These are phyloP conservation scores for Apiotrichum siamense DNA, from an alignment of 1,284 basidiomycete genomes.

Conservation along the genomic window DNA sequence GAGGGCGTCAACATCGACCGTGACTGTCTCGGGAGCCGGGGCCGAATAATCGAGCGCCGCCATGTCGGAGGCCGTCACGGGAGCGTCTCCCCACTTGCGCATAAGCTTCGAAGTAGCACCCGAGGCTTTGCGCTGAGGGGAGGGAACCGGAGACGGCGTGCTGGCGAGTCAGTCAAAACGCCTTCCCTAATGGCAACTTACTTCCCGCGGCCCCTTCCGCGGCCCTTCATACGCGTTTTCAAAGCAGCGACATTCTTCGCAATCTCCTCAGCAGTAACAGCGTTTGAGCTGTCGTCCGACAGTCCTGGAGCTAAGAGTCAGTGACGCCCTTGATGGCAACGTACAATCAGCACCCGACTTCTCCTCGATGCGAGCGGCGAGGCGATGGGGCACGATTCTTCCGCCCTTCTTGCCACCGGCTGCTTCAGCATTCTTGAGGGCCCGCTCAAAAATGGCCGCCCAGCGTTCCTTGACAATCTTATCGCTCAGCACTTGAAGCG, in stretches of 20 bases:
- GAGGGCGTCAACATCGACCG: constrained; percentile 46
- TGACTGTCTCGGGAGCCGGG: constrained; percentile 49
- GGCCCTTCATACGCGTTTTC: constrained; percentile 61
- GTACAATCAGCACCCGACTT: not conserved
- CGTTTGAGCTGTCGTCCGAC: constrained; percentile 20
- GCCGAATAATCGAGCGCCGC: constrained; percentile 73
- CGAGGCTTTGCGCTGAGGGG: constrained; percentile 33
- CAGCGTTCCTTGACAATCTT: constrained; percentile 38
- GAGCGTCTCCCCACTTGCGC: constrained; percentile 85
- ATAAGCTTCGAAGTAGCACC: constrained; percentile 62
- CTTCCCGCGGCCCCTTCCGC: constrained; percentile 51
- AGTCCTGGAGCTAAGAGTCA: constrained; percentile 5
- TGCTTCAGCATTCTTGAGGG: constrained; percentile 33
- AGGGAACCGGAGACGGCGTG: constrained; percentile 31
- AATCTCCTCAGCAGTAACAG: constrained; percentile 67
- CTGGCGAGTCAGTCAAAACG: constrained; percentile 58
- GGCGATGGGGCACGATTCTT: not conserved
- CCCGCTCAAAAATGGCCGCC: constrained; percentile 43
- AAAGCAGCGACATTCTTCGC: constrained; percentile 85
- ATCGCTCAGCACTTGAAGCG: constrained; percentile 26
- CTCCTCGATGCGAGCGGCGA: not conserved
- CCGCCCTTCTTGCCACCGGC: constrained; percentile 3
- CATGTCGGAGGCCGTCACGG: constrained; percentile 75
- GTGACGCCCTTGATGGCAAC: not conserved
- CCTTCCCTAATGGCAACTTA: constrained; percentile 18